Base-by-base conservation (phyloP, 2,329 filamentous ascomycete genomes). In the Ophiocordyceps polyrhachis-furcata region DNA sequence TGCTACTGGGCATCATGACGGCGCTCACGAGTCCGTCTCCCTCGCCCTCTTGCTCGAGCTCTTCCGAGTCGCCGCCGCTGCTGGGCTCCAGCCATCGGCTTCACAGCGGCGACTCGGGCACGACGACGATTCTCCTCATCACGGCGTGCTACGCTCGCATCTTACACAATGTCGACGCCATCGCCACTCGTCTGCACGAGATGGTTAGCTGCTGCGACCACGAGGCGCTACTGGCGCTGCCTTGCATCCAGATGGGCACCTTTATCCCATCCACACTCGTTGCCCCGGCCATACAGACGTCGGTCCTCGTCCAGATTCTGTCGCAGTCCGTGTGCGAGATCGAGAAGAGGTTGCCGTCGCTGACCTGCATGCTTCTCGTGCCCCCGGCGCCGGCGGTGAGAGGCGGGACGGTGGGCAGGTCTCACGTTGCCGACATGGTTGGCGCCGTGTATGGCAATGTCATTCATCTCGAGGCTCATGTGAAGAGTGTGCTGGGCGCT, bases 321-420 rank as follows among this genome's bases (percentile, higher is more conserved):
- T 46, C 38, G 4, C 45, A 46, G 29, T 44, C 43, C 19, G 42
- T 43, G 11, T 43, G 45, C n/a, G 42, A 46, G 40, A 46, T 46
- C 13, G 42, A 46, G 38, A 46, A 44, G 45, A 44, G 40, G 28
- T 4, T 46, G 20, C 42, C 42, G 12, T 23, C 29, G 12, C 37
- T 46, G 28, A 23, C 42, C n/a, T 23, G 38, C 17, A 19, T 31
- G 15, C 31, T 44, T 6, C 20, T 46, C 2, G 40, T 29, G 4
- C 43, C 19, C 5, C 42, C 42, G 20, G 14, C 25, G 20, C 6
- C 37, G 32, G 29, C 15, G 19, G 35, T 23, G 14, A 28, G 44
- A 8, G 21, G 21, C 12, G 14, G 29, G n/a, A 4, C 41, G 11
- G 35, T 32, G 2, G 42, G 37, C 4, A 43, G 42, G 21, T 44